These are phyloP conservation scores for Solanum bukasovii DNA, from an alignment of 257 asterid genomes.

Conservation along the genomic window DNA sequence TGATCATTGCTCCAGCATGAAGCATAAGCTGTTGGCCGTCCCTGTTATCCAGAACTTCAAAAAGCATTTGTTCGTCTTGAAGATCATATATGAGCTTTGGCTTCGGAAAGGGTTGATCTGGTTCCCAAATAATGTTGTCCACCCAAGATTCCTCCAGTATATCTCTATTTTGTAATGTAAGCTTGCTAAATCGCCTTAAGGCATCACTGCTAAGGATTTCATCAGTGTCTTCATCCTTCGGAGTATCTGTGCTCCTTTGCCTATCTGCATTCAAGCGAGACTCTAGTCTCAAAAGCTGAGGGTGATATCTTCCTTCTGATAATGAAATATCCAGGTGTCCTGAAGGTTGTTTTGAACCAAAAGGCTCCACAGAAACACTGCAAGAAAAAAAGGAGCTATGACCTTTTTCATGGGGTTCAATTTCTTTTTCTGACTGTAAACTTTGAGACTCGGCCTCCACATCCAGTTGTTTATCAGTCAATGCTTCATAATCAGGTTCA, in stretches of 20 bases:
- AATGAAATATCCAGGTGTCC: conserved; percentile 12
- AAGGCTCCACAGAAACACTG: conserved; percentile 49
- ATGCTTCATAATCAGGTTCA: conserved; percentile 67
- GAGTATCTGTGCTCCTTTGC: conserved; percentile 21
- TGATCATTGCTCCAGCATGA: conserved; percentile 95
- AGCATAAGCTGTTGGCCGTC: conserved; percentile 52
- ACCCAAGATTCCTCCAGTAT: conserved; percentile 80
- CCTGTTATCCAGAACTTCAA: conserved; percentile 64
- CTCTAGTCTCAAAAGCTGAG: conserved; percentile 81
- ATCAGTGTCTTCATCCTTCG: conserved; percentile 33
- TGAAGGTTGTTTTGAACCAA: conserved; percentile 34
- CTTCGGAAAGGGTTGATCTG: conserved; percentile 43
- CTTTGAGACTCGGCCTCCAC: conserved; percentile 20
- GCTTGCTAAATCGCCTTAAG: conserved; percentile 58
- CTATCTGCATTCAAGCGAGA: conserved; percentile 37
- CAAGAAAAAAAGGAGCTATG: conserved; percentile 22
- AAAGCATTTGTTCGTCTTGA: conserved; percentile 97
- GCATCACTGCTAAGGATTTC: conserved; percentile 35
- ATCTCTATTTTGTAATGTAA: conserved; percentile 66
- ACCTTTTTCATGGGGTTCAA: conserved; percentile 29
- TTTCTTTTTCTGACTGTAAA: conserved; percentile 22
- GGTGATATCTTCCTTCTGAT: conserved; percentile 39
- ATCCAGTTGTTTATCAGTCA: conserved; percentile 33
- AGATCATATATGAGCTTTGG: conserved; percentile 89
- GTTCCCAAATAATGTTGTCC: conserved; percentile 81